A percentile compares a stretch with the other conserved stretches of the same genome.
Conservation (phyloP, 768 basidiomycete genomes). For the Astraeus odoratus region DNA sequence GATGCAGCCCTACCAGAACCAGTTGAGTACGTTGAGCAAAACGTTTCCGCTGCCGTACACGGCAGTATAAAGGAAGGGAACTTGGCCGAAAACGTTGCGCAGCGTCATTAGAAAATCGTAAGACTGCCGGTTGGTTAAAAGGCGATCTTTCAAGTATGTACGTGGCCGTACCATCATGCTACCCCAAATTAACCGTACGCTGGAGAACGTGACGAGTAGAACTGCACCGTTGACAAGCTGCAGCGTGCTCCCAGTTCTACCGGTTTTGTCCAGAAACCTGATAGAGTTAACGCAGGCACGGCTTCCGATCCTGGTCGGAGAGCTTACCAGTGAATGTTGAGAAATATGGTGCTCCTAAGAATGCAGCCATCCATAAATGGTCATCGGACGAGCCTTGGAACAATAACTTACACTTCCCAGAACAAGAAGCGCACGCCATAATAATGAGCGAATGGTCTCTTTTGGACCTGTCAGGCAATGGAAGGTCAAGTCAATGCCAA, state of each 20-base stretch:
- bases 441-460: slow-evolving; percentile 76
- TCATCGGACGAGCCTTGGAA: neutral
- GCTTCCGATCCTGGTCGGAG: neutral
- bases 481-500: neutral
- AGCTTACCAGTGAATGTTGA: slow-evolving; percentile 79
- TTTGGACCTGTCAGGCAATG: slow-evolving; percentile 6
- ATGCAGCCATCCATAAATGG: slow-evolving; percentile 1
- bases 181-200: slow-evolving; percentile 67
- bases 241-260: slow-evolving; percentile 56
- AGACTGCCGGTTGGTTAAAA: slow-evolving; percentile 37
- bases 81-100: slow-evolving; percentile 42
- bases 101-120: slow-evolving; percentile 60
- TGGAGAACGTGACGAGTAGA: slow-evolving; percentile 63
- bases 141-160: neutral
- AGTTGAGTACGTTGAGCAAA: slow-evolving; percentile 65
- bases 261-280: slow-evolving; percentile 75
- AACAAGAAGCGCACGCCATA: slow-evolving; percentile 71
- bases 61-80: slow-evolving; percentile 44
- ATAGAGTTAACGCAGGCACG: neutral
- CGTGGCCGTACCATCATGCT: slow-evolving; percentile 31
- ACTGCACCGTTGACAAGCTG: slow-evolving; percentile 69
- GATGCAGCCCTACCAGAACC: slow-evolving; percentile 57
- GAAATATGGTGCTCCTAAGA: slow-evolving; percentile 73
- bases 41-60: slow-evolving; percentile 56
- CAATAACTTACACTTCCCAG: slow-evolving; percentile 64